Conservation (phyloP, 148 eudicot genomes). For the Dianthus caryophyllus region DNA sequence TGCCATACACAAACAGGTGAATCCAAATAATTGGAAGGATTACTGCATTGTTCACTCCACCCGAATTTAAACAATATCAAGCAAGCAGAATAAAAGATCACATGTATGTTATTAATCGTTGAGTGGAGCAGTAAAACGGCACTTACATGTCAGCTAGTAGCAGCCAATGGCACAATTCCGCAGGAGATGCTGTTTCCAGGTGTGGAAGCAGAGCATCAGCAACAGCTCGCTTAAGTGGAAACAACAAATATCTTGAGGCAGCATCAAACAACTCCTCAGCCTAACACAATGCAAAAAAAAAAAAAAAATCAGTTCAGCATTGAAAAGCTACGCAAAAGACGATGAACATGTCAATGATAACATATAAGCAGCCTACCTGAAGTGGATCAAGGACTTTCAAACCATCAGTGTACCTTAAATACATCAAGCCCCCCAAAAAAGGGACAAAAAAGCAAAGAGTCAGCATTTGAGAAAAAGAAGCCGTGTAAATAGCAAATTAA, state of each 20-base stretch:
- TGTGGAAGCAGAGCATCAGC: conserved; percentile 88
- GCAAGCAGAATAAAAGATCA: conserved; percentile 11
- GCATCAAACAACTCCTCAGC: conserved; percentile 97
- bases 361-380: conserved; percentile 45
- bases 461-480: background rate
- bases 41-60: background rate
- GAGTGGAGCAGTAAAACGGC: background rate
- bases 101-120: background rate
- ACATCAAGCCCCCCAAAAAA: background rate
- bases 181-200: conserved; percentile 71
- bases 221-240: conserved; percentile 95
- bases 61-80: background rate
- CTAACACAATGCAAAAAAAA: conserved; percentile 35
- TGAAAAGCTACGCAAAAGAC: background rate
- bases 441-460: conserved; percentile 4
- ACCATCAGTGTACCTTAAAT: conserved; percentile 83
- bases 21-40: too few relatives aligned
- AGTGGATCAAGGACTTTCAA: conserved; percentile 68
- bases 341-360: background rate
- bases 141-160: conserved; percentile 82
- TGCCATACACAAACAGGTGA: too few relatives aligned
- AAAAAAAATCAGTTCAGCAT: background rate
- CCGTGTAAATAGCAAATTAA: background rate
- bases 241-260: conserved; percentile 87
- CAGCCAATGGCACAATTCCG: conserved; percentile 92